Percentiles rank a stretch among this genome's conserved stretches.
phyloP scores from a whole-genome alignment of 2,329 filamentous ascomycete species.

The Dissoconium aciculare region DNA sequence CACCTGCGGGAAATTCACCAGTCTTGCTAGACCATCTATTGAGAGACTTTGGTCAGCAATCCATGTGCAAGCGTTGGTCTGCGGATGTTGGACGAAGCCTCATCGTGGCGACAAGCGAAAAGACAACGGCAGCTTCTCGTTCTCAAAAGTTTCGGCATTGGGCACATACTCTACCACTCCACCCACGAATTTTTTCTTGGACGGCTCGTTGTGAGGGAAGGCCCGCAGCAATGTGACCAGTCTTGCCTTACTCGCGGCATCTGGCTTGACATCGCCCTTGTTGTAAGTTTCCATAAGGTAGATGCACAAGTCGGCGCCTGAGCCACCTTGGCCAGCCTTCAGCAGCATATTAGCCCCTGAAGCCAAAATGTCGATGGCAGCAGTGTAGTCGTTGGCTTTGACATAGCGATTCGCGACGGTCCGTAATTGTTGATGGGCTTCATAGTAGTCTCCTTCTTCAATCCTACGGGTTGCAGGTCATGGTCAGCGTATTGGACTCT shows the following conservation, averaged over 20 bases:
- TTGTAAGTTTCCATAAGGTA: slow-evolving; percentile 83
- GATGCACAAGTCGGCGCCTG: slow-evolving; percentile 76
- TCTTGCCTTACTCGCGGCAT: slow-evolving; percentile 56
- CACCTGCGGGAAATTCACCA: slow-evolving; percentile 77
- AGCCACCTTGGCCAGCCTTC: slow-evolving; percentile 83
- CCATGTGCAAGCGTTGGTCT: too few relatives aligned
- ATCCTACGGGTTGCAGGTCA: too few relatives aligned
- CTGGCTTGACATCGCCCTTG: slow-evolving; percentile 65
- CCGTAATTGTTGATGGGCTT: slow-evolving; percentile 95
- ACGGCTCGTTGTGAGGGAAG: slow-evolving; percentile 73
- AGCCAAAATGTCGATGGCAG: slow-evolving; percentile 75
- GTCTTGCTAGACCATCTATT: slow-evolving; percentile 67
- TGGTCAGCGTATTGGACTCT: too few relatives aligned
- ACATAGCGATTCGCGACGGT: slow-evolving; percentile 89
- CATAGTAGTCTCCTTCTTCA: slow-evolving; percentile 83
- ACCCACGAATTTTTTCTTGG: slow-evolving; percentile 77
- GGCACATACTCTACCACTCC: slow-evolving; percentile 59
- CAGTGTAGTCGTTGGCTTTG: slow-evolving; percentile 69
- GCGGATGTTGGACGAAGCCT: too few relatives aligned
- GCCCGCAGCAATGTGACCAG: slow-evolving; percentile 65
- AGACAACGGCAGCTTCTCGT: too few relatives aligned
- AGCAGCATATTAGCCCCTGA: slow-evolving; percentile 74
- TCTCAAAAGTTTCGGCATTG: too few relatives aligned
- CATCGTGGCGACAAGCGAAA: too few relatives aligned
- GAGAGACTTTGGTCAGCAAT: too few relatives aligned